These are phyloP conservation scores for Suillus paluster DNA, from an alignment of 768 basidiomycete genomes.

Conservation along the genomic window DNA sequence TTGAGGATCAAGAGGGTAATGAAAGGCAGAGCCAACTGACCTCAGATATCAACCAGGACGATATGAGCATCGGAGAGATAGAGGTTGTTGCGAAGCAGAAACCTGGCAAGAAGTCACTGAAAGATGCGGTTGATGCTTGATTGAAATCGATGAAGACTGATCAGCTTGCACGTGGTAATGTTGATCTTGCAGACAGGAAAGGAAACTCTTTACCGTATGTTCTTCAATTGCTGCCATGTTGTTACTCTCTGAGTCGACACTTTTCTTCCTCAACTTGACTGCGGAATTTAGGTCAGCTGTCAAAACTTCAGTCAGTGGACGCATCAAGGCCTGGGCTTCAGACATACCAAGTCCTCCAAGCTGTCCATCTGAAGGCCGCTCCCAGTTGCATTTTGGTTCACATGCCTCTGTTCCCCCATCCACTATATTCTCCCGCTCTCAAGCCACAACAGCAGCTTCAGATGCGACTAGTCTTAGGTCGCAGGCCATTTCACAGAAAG, in stretches of 20 bases:
- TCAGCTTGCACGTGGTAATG: neutral
- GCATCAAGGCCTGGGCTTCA: neutral
- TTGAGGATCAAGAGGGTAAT: neutral
- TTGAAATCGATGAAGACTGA: neutral
- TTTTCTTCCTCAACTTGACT: conserved; percentile 9
- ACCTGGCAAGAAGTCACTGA: neutral
- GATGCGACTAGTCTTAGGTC: neutral
- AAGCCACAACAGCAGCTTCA: neutral
- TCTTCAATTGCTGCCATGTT: conserved; percentile 6
- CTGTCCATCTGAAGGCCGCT: neutral
- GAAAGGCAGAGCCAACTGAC: neutral
- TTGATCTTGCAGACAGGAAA: neutral
- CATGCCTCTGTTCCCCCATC: neutral
- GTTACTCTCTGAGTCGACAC: conserved; percentile 8
- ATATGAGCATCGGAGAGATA: neutral
- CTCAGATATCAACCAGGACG: neutral
- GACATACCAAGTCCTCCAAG: neutral
- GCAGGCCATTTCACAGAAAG: neutral
- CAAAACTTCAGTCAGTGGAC: neutral
- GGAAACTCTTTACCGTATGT: neutral
- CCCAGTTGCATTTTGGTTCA: neutral
- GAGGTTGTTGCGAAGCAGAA: neutral
- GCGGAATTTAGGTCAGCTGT: neutral
- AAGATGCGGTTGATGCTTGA: neutral
- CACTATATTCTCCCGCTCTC: neutral